These are phyloP conservation scores for Colletotrichum sansevieriae DNA, from an alignment of 2,329 filamentous ascomycete species.

Conservation along the genomic window DNA sequence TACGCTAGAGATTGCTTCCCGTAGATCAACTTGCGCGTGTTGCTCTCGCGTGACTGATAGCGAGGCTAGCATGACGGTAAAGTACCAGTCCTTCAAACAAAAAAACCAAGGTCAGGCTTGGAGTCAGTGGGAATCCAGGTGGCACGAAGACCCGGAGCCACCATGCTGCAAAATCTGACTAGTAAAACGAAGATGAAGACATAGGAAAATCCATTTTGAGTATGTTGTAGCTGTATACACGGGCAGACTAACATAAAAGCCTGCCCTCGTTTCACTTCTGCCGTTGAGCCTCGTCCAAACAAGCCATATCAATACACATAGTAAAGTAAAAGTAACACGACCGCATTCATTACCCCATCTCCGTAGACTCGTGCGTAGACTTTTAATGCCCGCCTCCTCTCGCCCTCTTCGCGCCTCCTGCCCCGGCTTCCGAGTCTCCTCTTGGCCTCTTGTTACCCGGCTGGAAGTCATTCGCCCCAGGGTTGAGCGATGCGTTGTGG, in stretches of 20 bases:
- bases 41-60: no score
- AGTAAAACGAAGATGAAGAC: neutral
- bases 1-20: no score
- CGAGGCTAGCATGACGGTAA: no score
- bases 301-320: conserved; percentile 35
- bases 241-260: neutral
- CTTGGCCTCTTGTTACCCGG: conserved; percentile 69
- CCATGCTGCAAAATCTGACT: no score
- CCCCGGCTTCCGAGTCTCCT: conserved; percentile 61
- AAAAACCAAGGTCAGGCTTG: no score
- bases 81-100: no score
- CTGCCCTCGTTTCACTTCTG: conserved; percentile 23
- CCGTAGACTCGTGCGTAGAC: neutral
- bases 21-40: no score
- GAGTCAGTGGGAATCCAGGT: no score
- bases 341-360: conserved; percentile 11
- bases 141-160: no score
- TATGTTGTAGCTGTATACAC: conserved; percentile 38
- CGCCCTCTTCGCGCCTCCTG: conserved; percentile 57
- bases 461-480: conserved; percentile 67
- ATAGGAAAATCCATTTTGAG: conserved; percentile 33
- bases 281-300: neutral
- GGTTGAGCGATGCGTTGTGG: conserved; percentile 60
- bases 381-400: conserved; percentile 54
- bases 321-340: conserved; percentile 1